Evolutionary conservation across 1,284 basidiomycete species (phyloP), one percentile per base, ranked within the genome.

Genomic region (Ceratobasidium sp.): DNA sequence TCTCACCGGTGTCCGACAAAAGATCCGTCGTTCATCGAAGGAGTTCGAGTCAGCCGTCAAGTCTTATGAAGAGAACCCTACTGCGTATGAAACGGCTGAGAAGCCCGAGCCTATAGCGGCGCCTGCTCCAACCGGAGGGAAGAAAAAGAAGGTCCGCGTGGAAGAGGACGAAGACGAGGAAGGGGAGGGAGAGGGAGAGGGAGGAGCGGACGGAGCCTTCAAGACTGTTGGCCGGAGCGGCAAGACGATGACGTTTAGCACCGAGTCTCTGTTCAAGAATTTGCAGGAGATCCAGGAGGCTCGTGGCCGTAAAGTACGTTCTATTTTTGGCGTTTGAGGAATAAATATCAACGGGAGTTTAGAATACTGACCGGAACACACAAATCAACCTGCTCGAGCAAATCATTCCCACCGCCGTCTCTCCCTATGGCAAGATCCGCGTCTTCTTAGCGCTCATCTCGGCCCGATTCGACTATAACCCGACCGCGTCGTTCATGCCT

Each of bases 301-400:
- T 64, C 92, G 98, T 81, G 98, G 98, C 44, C 96, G 96, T 86
- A 99, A 99, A 91, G 95, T 96, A 71, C 54, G 87, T 79, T 26
- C 4, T 33, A 4, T 20, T 42, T 40, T 68, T 44, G 57, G 13
- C n/a, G n/a, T 44, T 2, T 20, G 1, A 61, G 23, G 7, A 52
- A 23, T 7, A 20, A 26, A 15, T 52, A 26, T 77, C 33, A 4
- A 61, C 6, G 3, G 67, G 28, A 40, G 79, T 2, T 28, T 78
- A 97, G 96, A 97, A 97, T 86, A 99, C 98, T 68, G 97, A 99
- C 86, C 93, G 98, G 80, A 90, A 90, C 59, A 97, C 99, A 86
- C 97, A 99, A 88, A 95, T 98, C 81, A 91, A 92, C 79, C 96
- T 96, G 79, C 89, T 99, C 26, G 92, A 95, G 83, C 93, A 94